phyloP scores from a whole-genome alignment of 768 basidiomycete genomes.

The Amanita muscaria region DNA sequence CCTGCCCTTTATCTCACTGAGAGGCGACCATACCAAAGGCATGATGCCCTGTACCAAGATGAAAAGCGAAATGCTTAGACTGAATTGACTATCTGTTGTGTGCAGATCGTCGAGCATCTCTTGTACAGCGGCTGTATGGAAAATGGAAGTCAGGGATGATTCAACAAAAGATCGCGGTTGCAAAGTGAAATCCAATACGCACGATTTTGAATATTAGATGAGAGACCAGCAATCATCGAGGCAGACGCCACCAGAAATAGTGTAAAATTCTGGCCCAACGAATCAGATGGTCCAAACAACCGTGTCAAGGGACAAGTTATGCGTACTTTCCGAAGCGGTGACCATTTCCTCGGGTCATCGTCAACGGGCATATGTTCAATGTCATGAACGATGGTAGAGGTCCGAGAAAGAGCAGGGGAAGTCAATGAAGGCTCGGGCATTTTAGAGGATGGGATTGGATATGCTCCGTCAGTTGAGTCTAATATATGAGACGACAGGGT shows the following conservation, averaged over 20 bases:
- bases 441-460: not conserved
- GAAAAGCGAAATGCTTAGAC: slow-evolving; percentile 60
- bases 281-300: not conserved
- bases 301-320: not conserved
- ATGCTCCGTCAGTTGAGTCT: not conserved
- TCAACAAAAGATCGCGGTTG: too few species aligned
- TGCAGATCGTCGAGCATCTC: slow-evolving; percentile 51
- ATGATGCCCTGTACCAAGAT: slow-evolving; percentile 62
- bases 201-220: slow-evolving; percentile 60
- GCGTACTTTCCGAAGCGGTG: slow-evolving; percentile 42
- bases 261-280: slow-evolving; percentile 28
- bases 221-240: slow-evolving; percentile 49
- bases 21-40: slow-evolving; percentile 59
- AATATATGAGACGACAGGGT: too few species aligned
- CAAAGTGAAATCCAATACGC: too few species aligned
- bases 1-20: slow-evolving; percentile 70
- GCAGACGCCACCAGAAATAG: slow-evolving; percentile 42
- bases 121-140: slow-evolving; percentile 46
- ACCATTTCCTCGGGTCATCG: slow-evolving; percentile 60
- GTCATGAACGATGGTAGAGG: slow-evolving; percentile 18
- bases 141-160: not conserved
- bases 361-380: slow-evolving; percentile 46
- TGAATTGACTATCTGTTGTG: slow-evolving; percentile 53
- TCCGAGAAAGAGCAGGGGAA: slow-evolving; percentile 5
- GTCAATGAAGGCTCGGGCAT: not conserved